Conservation (phyloP, 129 eudicot genomes). For the Escallonia rubra region DNA sequence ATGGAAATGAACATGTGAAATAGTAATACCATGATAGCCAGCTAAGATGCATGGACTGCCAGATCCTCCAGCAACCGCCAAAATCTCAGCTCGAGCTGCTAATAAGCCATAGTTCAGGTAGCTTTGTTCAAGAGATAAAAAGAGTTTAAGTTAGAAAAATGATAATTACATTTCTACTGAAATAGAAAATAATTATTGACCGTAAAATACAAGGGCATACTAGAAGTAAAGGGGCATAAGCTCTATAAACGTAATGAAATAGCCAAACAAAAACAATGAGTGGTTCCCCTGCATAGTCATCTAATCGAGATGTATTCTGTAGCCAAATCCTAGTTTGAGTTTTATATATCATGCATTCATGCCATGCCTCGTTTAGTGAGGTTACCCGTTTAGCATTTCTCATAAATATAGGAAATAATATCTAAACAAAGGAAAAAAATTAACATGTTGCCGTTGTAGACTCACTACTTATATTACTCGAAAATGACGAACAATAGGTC, state of each 20-base stretch:
- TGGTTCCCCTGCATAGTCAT: too few relatives aligned
- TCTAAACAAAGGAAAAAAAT: too few relatives aligned
- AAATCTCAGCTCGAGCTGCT: slow-evolving; percentile 99
- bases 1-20: not conserved
- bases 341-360: too few relatives aligned
- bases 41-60: slow-evolving; percentile 74
- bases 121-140: slow-evolving; percentile 33
- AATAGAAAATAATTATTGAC: not conserved
- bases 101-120: slow-evolving; percentile 92
- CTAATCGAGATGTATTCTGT: too few relatives aligned
- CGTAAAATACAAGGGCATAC: too few relatives aligned
- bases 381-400: too few relatives aligned
- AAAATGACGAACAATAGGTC: too few relatives aligned
- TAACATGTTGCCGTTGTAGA: too few relatives aligned
- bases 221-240: not conserved
- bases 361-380: too few relatives aligned
- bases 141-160: not conserved
- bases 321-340: too few relatives aligned
- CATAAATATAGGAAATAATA: too few relatives aligned
- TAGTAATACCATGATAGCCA: slow-evolving; percentile 63
- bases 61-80: slow-evolving; percentile 51
- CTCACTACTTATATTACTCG: too few relatives aligned
- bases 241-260: not conserved
- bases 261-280: not conserved
- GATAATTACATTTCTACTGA: not conserved